A percentile compares a stretch with the other conserved stretches of the same genome.
phyloP scores from a whole-genome alignment of 768 basidiomycete genomes.

The Russula brevipes region DNA sequence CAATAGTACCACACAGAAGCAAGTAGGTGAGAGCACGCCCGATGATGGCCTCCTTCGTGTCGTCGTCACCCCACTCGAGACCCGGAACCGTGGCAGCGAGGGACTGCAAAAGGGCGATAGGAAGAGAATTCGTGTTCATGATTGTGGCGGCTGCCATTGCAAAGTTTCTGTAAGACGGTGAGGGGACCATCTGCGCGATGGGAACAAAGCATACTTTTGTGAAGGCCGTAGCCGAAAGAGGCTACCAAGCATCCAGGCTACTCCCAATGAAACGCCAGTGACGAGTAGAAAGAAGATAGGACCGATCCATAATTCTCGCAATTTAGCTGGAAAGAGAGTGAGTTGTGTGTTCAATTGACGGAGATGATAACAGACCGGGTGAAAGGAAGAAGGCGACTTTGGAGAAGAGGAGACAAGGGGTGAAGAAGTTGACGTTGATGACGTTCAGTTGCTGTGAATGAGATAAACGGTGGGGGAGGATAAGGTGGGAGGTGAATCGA shows the following conservation, averaged over 20 bases:
- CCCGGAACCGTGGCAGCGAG: slow-evolving; percentile 78
- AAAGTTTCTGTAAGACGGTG: slow-evolving; percentile 49
- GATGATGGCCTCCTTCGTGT: slow-evolving; percentile 83
- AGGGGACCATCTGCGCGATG: neutral
- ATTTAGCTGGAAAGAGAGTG: slow-evolving; percentile 46
- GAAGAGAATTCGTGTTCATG: slow-evolving; percentile 94
- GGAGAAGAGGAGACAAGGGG: slow-evolving; percentile 81
- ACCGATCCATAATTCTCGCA: slow-evolving; percentile 78
- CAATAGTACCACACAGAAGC: slow-evolving; percentile 89
- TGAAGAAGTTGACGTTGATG: slow-evolving; percentile 86
- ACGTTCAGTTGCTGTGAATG: slow-evolving; percentile 60
- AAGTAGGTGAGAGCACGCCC: slow-evolving; percentile 87
- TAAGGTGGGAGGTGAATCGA: neutral
- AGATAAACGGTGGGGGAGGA: neutral
- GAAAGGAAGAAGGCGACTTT: slow-evolving; percentile 85
- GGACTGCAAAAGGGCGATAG: slow-evolving; percentile 90
- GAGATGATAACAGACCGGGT: slow-evolving; percentile 48
- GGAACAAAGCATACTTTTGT: slow-evolving; percentile 55
- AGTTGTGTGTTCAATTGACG: neutral
- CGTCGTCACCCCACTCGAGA: slow-evolving; percentile 75
- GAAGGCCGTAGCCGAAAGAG: slow-evolving; percentile 63
- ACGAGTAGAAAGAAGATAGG: slow-evolving; percentile 81
- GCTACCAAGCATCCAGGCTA: slow-evolving; percentile 59
- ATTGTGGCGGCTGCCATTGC: slow-evolving; percentile 81
- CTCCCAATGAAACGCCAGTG: slow-evolving; percentile 61